phyloP scores from a whole-genome alignment of 208 protist species.

The Leishmania tropica region DNA sequence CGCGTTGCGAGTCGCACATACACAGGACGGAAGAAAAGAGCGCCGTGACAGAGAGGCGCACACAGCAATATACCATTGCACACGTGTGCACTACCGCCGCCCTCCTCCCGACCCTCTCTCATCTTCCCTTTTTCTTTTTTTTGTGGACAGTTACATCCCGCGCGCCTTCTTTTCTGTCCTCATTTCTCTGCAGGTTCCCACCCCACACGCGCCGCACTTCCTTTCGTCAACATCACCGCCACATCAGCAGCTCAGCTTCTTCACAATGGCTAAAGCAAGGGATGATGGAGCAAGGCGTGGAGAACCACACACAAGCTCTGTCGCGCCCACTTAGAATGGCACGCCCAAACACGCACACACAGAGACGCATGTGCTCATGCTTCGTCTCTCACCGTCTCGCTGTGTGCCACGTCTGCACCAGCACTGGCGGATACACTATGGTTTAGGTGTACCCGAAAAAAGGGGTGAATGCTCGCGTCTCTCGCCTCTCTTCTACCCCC shows the following conservation, averaged over 20 bases:
- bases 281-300: neutral
- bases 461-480: neutral
- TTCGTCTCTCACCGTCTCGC: neutral
- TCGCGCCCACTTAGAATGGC: neutral
- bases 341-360: neutral
- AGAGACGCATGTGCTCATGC: neutral
- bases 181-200: neutral
- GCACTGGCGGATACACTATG: neutral
- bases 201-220: neutral
- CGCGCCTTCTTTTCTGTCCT: neutral
- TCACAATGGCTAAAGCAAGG: no score
- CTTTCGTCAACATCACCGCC: neutral
- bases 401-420: neutral
- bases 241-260: neutral
- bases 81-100: neutral
- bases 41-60: neutral
- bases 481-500: neutral
- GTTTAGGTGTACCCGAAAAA: neutral
- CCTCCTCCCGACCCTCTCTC: neutral
- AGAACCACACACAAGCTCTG: neutral
- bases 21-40: neutral
- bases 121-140: conserved; percentile 13
- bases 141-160: neutral
- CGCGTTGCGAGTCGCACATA: neutral
- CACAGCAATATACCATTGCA: no score